Evolutionary conservation across 495 filamentous ascomycete species (phyloP).

Genomic region (Aspergillus bertholletiae): DNA sequence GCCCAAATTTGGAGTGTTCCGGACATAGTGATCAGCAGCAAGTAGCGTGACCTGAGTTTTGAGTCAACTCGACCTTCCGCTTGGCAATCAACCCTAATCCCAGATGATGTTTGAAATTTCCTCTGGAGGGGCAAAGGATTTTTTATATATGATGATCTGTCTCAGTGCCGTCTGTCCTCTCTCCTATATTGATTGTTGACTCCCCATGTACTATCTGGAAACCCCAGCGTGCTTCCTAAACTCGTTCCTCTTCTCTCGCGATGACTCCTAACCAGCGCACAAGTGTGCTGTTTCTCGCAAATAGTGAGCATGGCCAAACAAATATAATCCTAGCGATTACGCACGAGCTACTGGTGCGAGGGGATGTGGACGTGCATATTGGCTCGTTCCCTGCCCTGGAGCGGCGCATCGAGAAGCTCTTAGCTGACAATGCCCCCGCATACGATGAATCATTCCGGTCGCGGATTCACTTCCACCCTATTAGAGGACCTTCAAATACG

Average conservation of each 20-base stretch:
- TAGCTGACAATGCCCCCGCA: constrained; percentile 22
- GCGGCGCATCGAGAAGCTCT: constrained; percentile 24
- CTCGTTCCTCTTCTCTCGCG: no score
- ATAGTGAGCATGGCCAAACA: constrained; percentile 53
- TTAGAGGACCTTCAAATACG: constrained; percentile 37
- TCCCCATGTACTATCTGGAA: neutral
- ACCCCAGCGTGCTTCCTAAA: no score
- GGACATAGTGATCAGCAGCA: neutral
- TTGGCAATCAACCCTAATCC: no score
- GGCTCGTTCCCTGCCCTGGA: constrained; percentile 45
- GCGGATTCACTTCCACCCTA: constrained; percentile 36
- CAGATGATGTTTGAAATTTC: no score
- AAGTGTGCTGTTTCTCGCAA: constrained; percentile 48
- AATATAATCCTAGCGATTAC: constrained; percentile 53
- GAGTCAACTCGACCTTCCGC: neutral
- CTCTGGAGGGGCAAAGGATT: neutral
- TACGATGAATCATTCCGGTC: constrained; percentile 23
- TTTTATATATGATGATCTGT: neutral
- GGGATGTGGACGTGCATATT: constrained; percentile 46
- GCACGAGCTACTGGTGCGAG: constrained; percentile 45
- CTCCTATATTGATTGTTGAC: neutral
- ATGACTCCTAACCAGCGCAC: constrained; percentile 6
- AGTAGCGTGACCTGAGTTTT: neutral
- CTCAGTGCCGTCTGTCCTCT: neutral
- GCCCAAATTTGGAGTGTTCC: neutral